These are phyloP conservation scores for Daldinia loculata DNA, from an alignment of 495 filamentous ascomycete species.

Conservation along the genomic window DNA sequence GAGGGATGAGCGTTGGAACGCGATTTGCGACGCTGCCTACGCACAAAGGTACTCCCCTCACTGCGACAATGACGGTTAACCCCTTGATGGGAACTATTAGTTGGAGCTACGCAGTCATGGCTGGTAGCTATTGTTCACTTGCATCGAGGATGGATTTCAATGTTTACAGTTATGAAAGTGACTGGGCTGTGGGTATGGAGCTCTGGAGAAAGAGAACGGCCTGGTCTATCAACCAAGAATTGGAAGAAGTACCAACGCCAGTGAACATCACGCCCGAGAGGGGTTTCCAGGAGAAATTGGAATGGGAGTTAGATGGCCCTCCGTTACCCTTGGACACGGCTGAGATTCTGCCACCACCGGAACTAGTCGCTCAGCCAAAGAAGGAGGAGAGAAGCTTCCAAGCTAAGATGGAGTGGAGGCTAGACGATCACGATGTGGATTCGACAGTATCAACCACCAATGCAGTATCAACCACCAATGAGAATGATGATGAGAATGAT, in stretches of 20 bases:
- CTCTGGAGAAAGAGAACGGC: slow-evolving; percentile 73
- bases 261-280: slow-evolving; percentile 40
- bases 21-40: slow-evolving; percentile 92
- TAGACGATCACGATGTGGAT: slow-evolving; percentile 51
- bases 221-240: slow-evolving; percentile 53
- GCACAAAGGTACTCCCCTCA: slow-evolving; percentile 85
- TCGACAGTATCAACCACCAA: slow-evolving; percentile 26
- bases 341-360: slow-evolving; percentile 57
- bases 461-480: slow-evolving; percentile 29
- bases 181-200: slow-evolving; percentile 88
- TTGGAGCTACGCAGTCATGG: slow-evolving; percentile 88
- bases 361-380: slow-evolving; percentile 27
- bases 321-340: slow-evolving; percentile 29
- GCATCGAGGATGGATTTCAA: slow-evolving; percentile 96
- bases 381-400: slow-evolving; percentile 59
- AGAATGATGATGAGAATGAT: slow-evolving; percentile 55
- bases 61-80: slow-evolving; percentile 88
- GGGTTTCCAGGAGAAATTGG: slow-evolving; percentile 63
- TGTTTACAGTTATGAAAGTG: slow-evolving; percentile 97
- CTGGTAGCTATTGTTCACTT: slow-evolving; percentile 79
- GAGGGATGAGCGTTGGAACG: slow-evolving; percentile 79
- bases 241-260: slow-evolving; percentile 38
- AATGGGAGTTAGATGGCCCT: slow-evolving; percentile 59
- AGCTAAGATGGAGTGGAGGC: slow-evolving; percentile 64
- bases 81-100: slow-evolving; percentile 92